phyloP scores from a whole-genome alignment of 768 basidiomycete genomes.

The Agrocybe chaxingu region DNA sequence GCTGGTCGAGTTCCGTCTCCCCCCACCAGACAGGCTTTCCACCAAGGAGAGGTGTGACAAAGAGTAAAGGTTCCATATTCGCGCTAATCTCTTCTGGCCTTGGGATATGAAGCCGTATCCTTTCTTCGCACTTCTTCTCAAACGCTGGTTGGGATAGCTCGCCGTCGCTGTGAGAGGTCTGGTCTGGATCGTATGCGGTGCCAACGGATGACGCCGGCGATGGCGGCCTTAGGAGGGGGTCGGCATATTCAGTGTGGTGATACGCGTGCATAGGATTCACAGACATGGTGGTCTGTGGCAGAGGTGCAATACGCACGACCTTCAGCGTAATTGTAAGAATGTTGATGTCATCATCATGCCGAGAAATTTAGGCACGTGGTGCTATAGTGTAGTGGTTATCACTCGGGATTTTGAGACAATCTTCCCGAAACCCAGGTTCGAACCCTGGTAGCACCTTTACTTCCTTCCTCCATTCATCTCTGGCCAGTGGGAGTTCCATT shows the following conservation, averaged over 20 bases:
- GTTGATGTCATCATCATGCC: too few relatives aligned
- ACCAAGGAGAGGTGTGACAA: constrained; percentile 16
- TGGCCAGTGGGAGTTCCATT: background rate
- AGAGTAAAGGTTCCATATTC: constrained; percentile 35
- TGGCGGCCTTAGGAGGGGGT: constrained; percentile 43
- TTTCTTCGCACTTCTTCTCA: constrained; percentile 40
- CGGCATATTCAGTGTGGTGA: constrained; percentile 42
- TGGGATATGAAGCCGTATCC: constrained; percentile 32
- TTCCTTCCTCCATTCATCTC: background rate
- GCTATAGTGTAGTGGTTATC: constrained; percentile 23
- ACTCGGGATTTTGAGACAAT: constrained; percentile 11
- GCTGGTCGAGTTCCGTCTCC: constrained; percentile 19
- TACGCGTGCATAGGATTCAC: constrained; percentile 18
- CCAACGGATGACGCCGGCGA: constrained; percentile 54
- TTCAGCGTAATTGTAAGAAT: too few relatives aligned
- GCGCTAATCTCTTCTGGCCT: constrained; percentile 39
- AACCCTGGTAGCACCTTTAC: constrained; percentile 17
- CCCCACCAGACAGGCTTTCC: constrained; percentile 12
- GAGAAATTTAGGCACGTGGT: background rate
- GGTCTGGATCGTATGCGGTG: constrained; percentile 41
- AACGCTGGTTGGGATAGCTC: constrained; percentile 40
- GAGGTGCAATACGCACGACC: too few relatives aligned
- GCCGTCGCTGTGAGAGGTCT: constrained; percentile 43
- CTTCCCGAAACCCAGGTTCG: constrained; percentile 20
- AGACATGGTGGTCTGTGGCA: background rate